Evolutionary conservation across 2,329 filamentous ascomycete species (phyloP).

Genomic region (Colletotrichum lini): DNA sequence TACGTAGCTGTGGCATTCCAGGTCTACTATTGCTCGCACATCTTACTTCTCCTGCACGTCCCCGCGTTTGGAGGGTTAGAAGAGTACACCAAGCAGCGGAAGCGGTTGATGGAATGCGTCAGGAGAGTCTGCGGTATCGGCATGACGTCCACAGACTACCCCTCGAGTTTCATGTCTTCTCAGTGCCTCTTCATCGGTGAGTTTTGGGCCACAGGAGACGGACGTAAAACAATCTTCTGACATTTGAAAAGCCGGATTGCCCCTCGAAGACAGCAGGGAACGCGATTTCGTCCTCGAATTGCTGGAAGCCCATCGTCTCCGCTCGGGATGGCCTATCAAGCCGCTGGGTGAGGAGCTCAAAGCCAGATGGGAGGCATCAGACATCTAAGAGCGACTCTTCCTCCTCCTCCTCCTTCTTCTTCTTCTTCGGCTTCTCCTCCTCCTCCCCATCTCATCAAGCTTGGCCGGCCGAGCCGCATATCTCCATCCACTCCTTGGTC

Average conservation of each 20-base stretch:
- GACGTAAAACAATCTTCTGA: conserved; percentile 2
- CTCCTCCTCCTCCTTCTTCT: too few species aligned
- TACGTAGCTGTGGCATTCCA: conserved; percentile 43
- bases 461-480: conserved; percentile 26
- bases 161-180: conserved; percentile 46
- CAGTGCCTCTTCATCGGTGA: conserved; percentile 46
- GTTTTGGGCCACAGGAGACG: too few species aligned
- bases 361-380: conserved; percentile 16
- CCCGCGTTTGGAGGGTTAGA: conserved; percentile 42
- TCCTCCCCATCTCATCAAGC: not conserved
- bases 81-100: conserved; percentile 42
- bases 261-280: conserved; percentile 20
- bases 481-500: conserved; percentile 32
- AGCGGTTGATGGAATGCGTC: conserved; percentile 43
- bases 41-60: conserved; percentile 42
- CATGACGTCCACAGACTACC: conserved; percentile 44
- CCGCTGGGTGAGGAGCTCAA: conserved; percentile 31
- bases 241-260: conserved; percentile 21
- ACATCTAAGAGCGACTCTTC: not conserved
- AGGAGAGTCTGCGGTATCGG: conserved; percentile 46
- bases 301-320: conserved; percentile 21
- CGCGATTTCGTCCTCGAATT: conserved; percentile 13
- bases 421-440: too few species aligned
- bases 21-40: conserved; percentile 43
- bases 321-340: conserved; percentile 34